Evolutionary conservation across 2,329 filamentous ascomycete genomes (phyloP), one percentile per base, ranked within the genome.

Genomic region (Calonectria naviculata): DNA sequence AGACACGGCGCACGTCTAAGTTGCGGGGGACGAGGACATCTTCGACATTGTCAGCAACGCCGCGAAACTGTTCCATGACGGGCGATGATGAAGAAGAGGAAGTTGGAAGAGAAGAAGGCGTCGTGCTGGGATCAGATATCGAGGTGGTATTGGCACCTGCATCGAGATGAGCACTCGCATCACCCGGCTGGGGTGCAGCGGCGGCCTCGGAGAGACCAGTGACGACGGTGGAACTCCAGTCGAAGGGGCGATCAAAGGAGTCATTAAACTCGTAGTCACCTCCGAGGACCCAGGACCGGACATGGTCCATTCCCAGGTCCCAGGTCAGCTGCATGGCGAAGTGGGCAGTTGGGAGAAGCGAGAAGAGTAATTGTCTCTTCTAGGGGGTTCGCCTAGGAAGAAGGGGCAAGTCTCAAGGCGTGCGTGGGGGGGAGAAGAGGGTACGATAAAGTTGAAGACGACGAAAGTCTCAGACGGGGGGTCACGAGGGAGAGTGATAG

Each of bases 261-360:
- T 68, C 64, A 24, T 72, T 68, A 42, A 69, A 47, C 44, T 76
- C 73, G 52, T 76, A 76, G 54, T 76, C 75, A 42, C 76, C 76
- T 10, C 49, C 65, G 24, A 78, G 71, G 72, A 78, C 76, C 77
- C 77, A 78, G 71, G 77, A 76, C 75, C 74, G 75, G 71, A 78
- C 76, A 71, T 78, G 77, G 73, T 76, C 77, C 74, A 78, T 75
- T 63, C 66, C 75, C 56, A 75, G 73, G 73, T 78, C 76, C 77
- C 77, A 78, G n/a, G 73, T 76, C 70, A 78, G 69, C 72, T 78
- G 76, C 77, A 78, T 78, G 66, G 52, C 72, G 70, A 65, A 58
- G 62, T 47, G 46, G 67, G 44, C n/a, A 44, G 67, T 47, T 46
- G 58, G 56, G 42, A 67, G 65, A 65, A 67, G 38, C 17, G 54